Evolutionary conservation across 2,329 filamentous ascomycete genomes (phyloP), one percentile per base, ranked within the genome.

Genomic region (Exophiala bonariae): DNA sequence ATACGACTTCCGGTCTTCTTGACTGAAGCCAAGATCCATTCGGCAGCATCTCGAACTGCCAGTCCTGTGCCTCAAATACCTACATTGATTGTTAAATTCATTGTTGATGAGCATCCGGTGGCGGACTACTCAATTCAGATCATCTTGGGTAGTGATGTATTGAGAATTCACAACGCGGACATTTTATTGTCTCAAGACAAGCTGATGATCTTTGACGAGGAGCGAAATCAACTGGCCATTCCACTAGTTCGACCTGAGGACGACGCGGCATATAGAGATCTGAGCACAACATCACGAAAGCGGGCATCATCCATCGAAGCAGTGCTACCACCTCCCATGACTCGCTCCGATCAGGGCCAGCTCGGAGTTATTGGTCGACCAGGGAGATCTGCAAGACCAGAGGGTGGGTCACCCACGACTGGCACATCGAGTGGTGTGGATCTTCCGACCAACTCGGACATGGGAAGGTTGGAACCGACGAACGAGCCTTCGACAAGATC

Each of bases 191-290:
- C 93, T 0, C 88, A 91, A 56, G 96, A 96, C 62, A 86, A 86
- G 55, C 82, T 99, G 74, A 86, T 87, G 0, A 75, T 97, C 20
- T 91, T 90, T 58, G 89, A 95, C 58, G 87, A 89, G 62, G 89
- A 95, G 49, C 81, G 86, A 36, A 89, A 87, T 64, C 93, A 92
- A 61, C 75, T 97, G 10, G 90, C 88, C 13, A 85, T 99, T 26
- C 93, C 93, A 2, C 86, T 99, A 57, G 90, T 96, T 32, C 83
- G 93, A 20, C 93, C 93, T 0, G 93, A 97, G 66, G 86, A 95
- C 59, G 89, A 96, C 47, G 76, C 74, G 3, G 71, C 82, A 1
- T 97, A 95, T 72, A 93, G 87, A 59, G 80, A 84, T 58, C 77
- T 97, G 39, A 82, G 75, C 59, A 90, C 86, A 2, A 75, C 76